phyloP scores from a whole-genome alignment of 2,329 filamentous ascomycete species.

The Verruconis gallopava region DNA sequence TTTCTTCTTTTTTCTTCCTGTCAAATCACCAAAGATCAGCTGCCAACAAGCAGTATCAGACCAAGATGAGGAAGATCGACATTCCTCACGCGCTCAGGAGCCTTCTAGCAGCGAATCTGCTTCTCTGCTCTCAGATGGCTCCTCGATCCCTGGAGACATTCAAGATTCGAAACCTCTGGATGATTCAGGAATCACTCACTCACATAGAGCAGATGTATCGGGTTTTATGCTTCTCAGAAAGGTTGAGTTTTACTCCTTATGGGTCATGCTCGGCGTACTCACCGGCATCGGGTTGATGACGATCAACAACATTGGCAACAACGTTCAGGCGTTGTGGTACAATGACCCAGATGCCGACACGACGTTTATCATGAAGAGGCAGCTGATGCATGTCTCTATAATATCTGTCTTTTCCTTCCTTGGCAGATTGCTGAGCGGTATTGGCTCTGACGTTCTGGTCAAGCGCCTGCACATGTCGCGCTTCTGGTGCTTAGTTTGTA shows the following conservation, averaged over 20 bases:
- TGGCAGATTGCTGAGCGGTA: constrained; percentile 58
- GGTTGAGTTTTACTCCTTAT: constrained; percentile 83
- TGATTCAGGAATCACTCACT: constrained; percentile 48
- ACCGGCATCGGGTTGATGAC: constrained; percentile 95
- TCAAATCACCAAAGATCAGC: constrained; percentile 6
- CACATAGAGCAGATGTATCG: constrained; percentile 79
- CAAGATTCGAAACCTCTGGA: constrained; percentile 19
- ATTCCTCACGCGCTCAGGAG: not conserved
- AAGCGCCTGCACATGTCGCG: constrained; percentile 69
- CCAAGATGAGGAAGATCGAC: not conserved
- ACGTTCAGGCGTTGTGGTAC: constrained; percentile 77
- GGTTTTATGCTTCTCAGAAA: constrained; percentile 60
- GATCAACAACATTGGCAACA: constrained; percentile 96
- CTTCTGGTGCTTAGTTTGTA: constrained; percentile 79
- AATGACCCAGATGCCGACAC: constrained; percentile 64
- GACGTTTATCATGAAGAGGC: constrained; percentile 64
- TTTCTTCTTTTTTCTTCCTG: not conserved
- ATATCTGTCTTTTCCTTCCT: constrained; percentile 80
- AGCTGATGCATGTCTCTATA: constrained; percentile 87
- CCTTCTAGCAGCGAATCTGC: constrained; percentile 5
- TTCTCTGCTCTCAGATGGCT: constrained; percentile 55
- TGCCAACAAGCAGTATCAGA: constrained; percentile 8
- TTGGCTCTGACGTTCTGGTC: constrained; percentile 82
- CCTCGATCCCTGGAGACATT: constrained; percentile 41
- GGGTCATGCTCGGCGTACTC: constrained; percentile 75